Percentiles rank a stretch among this genome's conserved stretches.
phyloP scores from a whole-genome alignment of 1,284 basidiomycete genomes.

The Schizophyllum amplum region DNA sequence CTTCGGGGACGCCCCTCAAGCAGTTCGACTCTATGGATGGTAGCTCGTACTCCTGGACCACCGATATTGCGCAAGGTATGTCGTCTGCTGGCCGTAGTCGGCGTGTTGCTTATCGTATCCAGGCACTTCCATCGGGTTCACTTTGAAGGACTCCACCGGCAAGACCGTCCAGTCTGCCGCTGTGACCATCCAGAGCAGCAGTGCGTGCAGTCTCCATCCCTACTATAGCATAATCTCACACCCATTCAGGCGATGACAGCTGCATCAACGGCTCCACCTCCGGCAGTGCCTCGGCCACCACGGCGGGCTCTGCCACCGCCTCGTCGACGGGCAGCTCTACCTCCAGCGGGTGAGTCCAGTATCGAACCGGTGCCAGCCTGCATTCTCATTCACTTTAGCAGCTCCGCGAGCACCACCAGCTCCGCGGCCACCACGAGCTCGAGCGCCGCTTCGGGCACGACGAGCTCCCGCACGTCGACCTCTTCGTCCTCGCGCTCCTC shows the following conservation, averaged over 20 bases:
- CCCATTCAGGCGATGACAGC: slow-evolving; percentile 7
- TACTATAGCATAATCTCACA: slow-evolving; percentile 3
- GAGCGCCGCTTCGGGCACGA: slow-evolving; percentile 13
- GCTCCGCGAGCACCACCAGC: slow-evolving; percentile 12
- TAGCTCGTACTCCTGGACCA: slow-evolving; percentile 5
- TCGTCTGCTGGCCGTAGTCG: not conserved
- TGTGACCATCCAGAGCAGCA: slow-evolving; percentile 36
- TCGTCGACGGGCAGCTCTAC: slow-evolving; percentile 3
- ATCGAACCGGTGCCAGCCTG: not conserved
- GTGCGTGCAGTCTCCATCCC: slow-evolving; percentile 27
- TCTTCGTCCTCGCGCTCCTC: slow-evolving; percentile 7
- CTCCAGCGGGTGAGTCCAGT: not conserved
- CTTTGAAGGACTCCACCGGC: slow-evolving; percentile 46
- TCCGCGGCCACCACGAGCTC: slow-evolving; percentile 13
- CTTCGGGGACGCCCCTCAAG: slow-evolving; percentile 2
- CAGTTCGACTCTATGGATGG: slow-evolving; percentile 8
- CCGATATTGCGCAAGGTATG: slow-evolving; percentile 5
- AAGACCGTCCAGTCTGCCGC: slow-evolving; percentile 34
- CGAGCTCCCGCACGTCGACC: slow-evolving; percentile 13
- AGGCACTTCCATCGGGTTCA: slow-evolving; percentile 44
- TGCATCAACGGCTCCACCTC: slow-evolving; percentile 23
- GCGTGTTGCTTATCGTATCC: not conserved
- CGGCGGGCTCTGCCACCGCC: slow-evolving; percentile 12
- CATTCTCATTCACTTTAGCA: slow-evolving; percentile 7
- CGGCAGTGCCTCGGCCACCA: slow-evolving; percentile 13